A percentile compares a stretch with the other conserved stretches of the same genome.
Conservation (phyloP, 306 rosid species). For the Geum urbanum region DNA sequence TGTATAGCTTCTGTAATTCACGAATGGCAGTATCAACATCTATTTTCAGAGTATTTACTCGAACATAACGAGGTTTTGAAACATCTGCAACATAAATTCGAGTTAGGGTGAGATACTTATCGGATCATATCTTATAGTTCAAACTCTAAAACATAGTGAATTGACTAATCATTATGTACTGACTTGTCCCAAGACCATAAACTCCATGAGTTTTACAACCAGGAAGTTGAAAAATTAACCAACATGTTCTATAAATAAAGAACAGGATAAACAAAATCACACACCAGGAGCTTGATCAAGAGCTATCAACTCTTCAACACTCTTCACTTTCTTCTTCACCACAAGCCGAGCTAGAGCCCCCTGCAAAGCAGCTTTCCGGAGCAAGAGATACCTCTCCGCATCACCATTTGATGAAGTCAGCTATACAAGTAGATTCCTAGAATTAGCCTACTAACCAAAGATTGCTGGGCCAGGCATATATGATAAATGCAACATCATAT, state of each 20-base stretch:
- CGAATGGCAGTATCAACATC: constrained; percentile 60
- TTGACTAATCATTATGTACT: neutral
- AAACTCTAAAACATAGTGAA: constrained; percentile 1
- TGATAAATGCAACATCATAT: neutral
- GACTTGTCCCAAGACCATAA: neutral
- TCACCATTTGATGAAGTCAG: constrained; percentile 58
- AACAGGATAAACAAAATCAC: constrained; percentile 11
- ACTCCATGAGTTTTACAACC: neutral
- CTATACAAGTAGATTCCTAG: constrained; percentile 27
- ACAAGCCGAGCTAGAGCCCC: constrained; percentile 47
- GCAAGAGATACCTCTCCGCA: constrained; percentile 69
- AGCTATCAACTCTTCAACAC: constrained; percentile 54
- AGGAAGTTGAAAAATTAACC: neutral
- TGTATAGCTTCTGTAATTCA: constrained; percentile 51
- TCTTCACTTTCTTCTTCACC: constrained; percentile 49
- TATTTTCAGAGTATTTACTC: constrained; percentile 81
- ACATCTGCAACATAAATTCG: constrained; percentile 48
- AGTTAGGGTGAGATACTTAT: neutral
- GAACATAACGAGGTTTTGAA: constrained; percentile 71
- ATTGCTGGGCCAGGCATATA: neutral
- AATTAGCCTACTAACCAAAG: neutral
- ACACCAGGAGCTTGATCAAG: constrained; percentile 54
- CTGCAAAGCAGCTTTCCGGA: constrained; percentile 48
- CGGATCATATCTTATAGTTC: neutral
- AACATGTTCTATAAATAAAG: neutral